phyloP scores from a whole-genome alignment of 106 monocot genomes.

The Dendrobium huoshanense region DNA sequence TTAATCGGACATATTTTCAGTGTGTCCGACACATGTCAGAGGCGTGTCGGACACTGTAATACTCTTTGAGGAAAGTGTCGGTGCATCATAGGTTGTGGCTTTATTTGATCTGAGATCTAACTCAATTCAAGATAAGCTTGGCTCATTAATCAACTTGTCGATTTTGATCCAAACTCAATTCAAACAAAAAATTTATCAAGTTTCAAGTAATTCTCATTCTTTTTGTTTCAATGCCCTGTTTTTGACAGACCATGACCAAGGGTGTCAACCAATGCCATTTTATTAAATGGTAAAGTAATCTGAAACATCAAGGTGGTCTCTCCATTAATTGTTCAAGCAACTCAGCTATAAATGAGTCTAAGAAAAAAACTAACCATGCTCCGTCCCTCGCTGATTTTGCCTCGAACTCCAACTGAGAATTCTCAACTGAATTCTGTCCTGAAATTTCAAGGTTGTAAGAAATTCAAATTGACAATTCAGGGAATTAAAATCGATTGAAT shows the following conservation, averaged over 20 bases:
- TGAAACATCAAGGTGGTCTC: no score
- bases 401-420: background rate
- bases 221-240: background rate
- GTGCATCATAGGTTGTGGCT: no score
- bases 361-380: background rate
- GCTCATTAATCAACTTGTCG: no score
- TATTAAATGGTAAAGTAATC: background rate
- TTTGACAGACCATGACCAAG: background rate
- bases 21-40: no score
- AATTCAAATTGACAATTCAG: background rate
- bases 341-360: background rate
- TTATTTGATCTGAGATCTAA: no score
- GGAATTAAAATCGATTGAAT: background rate
- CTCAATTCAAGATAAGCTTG: no score
- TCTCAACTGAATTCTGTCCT: background rate
- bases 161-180: no score
- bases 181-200: no score
- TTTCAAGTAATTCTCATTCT: background rate
- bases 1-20: no score
- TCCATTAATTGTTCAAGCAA: no score
- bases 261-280: background rate
- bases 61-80: no score
- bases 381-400: slow-evolving; percentile 1
- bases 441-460: background rate
- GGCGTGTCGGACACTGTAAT: no score